Percentiles rank a stretch among this genome's conserved stretches.
Evolutionary conservation across 345 rosid species (phyloP).

Genomic region (thale cress (Arabidopsis thaliana)): TAIR10.1 NC_003070.9:19935001-19935500

Average conservation of each 20-base stretch:
- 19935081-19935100: background rate
- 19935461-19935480: background rate
- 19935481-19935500: background rate
- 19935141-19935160: slow-evolving; percentile 23
- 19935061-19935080: background rate
- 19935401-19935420: slow-evolving; percentile 52
- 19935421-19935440: background rate
- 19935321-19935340: slow-evolving; percentile 37
- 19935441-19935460: background rate
- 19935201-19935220: background rate
- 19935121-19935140: background rate
- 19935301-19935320: slow-evolving; percentile 34
- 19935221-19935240: background rate
- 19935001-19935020: background rate
- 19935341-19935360: slow-evolving; percentile 45
- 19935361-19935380: slow-evolving; percentile 50
- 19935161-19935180: slow-evolving; percentile 22
- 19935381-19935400: slow-evolving; percentile 59
- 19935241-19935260: background rate
- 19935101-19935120: background rate
- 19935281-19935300: slow-evolving; percentile 36
- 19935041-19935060: slow-evolving; percentile 33
- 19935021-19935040: slow-evolving; percentile 24
- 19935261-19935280: background rate
- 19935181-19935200: background rate